Evolutionary conservation across 495 filamentous ascomycete genomes (phyloP).

Genomic region (Pyrenula massariospora): DNA sequence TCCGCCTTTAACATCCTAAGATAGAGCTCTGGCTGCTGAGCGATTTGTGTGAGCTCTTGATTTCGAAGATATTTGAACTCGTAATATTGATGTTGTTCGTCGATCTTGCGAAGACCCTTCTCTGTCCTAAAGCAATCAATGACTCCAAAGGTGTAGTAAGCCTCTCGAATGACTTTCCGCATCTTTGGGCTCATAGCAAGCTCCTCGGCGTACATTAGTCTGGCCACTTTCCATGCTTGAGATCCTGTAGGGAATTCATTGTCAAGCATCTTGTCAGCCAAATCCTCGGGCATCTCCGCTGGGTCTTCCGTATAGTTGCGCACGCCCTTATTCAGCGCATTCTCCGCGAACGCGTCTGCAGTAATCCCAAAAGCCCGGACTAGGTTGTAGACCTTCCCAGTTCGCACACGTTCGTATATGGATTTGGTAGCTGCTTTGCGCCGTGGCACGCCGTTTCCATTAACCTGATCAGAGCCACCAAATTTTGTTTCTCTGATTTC

Average conservation of each 20-base stretch:
- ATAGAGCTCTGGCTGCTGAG: constrained; percentile 73
- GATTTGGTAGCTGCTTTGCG: constrained; percentile 64
- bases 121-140: constrained; percentile 85
- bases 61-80: constrained; percentile 95
- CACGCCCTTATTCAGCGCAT: constrained; percentile 63
- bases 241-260: constrained; percentile 68
- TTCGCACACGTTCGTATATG: constrained; percentile 73
- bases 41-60: constrained; percentile 70
- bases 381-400: constrained; percentile 63
- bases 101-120: constrained; percentile 87
- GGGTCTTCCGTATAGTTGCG: constrained; percentile 79
- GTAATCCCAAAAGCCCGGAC: constrained; percentile 86
- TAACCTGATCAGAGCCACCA: constrained; percentile 24
- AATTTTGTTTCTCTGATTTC: constrained; percentile 58
- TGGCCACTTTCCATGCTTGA: constrained; percentile 65
- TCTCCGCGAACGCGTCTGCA: constrained; percentile 75
- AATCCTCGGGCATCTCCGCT: constrained; percentile 58
- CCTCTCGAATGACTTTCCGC: constrained; percentile 71
- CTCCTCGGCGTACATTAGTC: constrained; percentile 83
- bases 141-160: constrained; percentile 69
- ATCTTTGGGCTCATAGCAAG: constrained; percentile 78
- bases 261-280: constrained; percentile 66
- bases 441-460: constrained; percentile 52
- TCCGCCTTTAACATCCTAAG: constrained; percentile 95
- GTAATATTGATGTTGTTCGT: constrained; percentile 91